Evolutionary conservation across 1,284 basidiomycete genomes (phyloP), one percentile per base, ranked within the genome.

Genomic region (Polyporus tsugae): DNA sequence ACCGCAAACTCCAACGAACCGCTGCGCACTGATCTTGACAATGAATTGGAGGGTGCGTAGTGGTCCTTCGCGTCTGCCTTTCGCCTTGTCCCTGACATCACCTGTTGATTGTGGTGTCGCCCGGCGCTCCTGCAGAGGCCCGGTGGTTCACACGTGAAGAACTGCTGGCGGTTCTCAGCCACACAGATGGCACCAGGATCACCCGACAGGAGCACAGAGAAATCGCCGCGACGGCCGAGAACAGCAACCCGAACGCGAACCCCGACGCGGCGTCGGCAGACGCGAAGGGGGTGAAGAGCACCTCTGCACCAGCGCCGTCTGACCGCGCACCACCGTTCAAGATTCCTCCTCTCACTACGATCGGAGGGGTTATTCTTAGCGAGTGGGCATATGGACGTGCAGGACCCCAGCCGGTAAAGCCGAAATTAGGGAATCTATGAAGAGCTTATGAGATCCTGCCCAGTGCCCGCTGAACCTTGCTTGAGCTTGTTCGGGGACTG

Each of bases 21-120:
- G 2, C 92, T 99, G 73, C 88, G 95, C 13, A 84, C 88, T 13
- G 97, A 99, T 80, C 86, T 99, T 17, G 97, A 99, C 78, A 97
- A 98, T 75, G 97, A 99, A 82, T 88, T 99, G n/a, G 91, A 94
- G 78, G 94, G 95, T 93, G 72, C 63, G 87, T 60, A 9, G 38
- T 41, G 38, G 58, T 80, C 22, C 25, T 19, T 52, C 41, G 35
- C 41, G 29, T 59, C 60, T 33, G 11, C 42, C 42, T 15, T 36
- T 29, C 41, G 42, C 60, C 36, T 10, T 46, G 19, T 46, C 41
- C 29, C 60, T 62, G 59, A 44, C 59, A 44, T 44, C 49, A 33
- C 64, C 35, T 52, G 25, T 38, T 44, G 29, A 25, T 59, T 44
- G 33, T 39, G 53, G n/a, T 60, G 58, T 60, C 58, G 38, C 13